Evolutionary conservation across 2,329 filamentous ascomycete genomes (phyloP).

Genomic region (Periconia sp.): DNA sequence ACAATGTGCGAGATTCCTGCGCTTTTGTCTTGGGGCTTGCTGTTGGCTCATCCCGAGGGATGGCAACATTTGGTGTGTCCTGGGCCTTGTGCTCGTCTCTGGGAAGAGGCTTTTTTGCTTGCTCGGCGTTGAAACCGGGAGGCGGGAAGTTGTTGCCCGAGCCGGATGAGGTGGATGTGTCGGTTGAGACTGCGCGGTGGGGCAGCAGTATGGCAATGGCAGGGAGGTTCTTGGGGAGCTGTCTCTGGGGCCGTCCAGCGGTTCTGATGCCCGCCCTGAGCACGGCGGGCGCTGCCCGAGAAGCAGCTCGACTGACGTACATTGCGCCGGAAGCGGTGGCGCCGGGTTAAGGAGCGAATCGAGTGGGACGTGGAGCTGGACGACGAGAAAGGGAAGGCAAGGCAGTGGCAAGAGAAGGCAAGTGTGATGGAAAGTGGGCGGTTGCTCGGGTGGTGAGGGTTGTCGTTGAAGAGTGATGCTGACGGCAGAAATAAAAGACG

Average conservation of each 20-base stretch:
- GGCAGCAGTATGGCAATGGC: conserved; percentile 65
- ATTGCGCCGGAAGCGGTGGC: conserved; percentile 43
- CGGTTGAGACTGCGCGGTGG: conserved; percentile 61
- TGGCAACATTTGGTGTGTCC: conserved; percentile 39
- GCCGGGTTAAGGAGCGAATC: conserved; percentile 22
- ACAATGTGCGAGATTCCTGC: conserved; percentile 58
- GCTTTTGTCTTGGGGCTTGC: conserved; percentile 55
- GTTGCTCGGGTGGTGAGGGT: conserved; percentile 12
- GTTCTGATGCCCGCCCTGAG: conserved; percentile 52
- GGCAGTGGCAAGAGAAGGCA: conserved; percentile 6
- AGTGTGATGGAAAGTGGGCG: conserved; percentile 9
- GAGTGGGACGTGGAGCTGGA: conserved; percentile 8
- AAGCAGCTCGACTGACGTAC: conserved; percentile 53
- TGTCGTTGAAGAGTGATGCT: conserved; percentile 20
- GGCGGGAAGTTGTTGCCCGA: conserved; percentile 69
- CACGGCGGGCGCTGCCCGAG: conserved; percentile 54
- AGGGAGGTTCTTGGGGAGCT: conserved; percentile 58
- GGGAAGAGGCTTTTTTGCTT: conserved; percentile 83
- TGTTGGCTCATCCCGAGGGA: conserved; percentile 48
- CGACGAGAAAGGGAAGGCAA: conserved; percentile 8
- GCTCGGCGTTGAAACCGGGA: conserved; percentile 87
- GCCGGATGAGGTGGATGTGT: conserved; percentile 59
- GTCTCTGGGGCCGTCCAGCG: conserved; percentile 47
- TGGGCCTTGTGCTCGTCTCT: conserved; percentile 56
- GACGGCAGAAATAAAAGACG: conserved; percentile 17